Percentiles rank a stretch among this genome's conserved stretches.
phyloP scores from a whole-genome alignment of 495 filamentous ascomycete species.

The Penicillium waksmanii region DNA sequence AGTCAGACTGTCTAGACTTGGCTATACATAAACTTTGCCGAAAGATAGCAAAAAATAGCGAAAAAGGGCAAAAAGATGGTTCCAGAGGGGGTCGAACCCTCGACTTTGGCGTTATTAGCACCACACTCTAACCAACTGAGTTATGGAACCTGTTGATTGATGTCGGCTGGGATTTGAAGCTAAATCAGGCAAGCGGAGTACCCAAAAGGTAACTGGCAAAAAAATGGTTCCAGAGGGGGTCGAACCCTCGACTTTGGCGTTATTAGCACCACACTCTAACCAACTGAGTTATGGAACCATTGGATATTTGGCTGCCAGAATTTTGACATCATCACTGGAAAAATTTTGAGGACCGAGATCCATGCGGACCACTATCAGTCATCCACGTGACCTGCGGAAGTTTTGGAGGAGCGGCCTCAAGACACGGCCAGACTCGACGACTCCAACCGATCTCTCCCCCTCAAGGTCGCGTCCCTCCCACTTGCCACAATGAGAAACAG shows the following conservation, averaged over 20 bases:
- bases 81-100: constrained; percentile 25
- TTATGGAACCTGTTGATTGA: constrained; percentile 20
- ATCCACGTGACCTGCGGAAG: constrained; percentile 44
- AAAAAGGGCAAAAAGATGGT: neutral
- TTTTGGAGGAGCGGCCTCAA: constrained; percentile 36
- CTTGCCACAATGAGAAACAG: constrained; percentile 51
- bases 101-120: constrained; percentile 32
- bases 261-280: constrained; percentile 32
- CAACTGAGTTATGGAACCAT: constrained; percentile 31
- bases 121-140: constrained; percentile 32
- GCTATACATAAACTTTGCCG: too few relatives aligned
- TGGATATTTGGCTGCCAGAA: neutral
- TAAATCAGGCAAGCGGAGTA: too few relatives aligned
- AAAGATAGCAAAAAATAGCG: too few relatives aligned
- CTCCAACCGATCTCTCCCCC: constrained; percentile 5
- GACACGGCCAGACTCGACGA: constrained; percentile 8
- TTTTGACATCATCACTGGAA: too few relatives aligned
- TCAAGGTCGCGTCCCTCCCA: constrained; percentile 17
- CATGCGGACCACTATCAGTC: too few relatives aligned
- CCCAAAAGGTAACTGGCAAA: too few relatives aligned
- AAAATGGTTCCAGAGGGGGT: constrained; percentile 21
- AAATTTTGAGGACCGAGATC: too few relatives aligned
- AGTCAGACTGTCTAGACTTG: too few relatives aligned
- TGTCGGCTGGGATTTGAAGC: too few relatives aligned
- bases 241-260: constrained; percentile 29